Base-by-base conservation (phyloP, 1,139 yeast species). In the Yamadazyma siamensis region DNA sequence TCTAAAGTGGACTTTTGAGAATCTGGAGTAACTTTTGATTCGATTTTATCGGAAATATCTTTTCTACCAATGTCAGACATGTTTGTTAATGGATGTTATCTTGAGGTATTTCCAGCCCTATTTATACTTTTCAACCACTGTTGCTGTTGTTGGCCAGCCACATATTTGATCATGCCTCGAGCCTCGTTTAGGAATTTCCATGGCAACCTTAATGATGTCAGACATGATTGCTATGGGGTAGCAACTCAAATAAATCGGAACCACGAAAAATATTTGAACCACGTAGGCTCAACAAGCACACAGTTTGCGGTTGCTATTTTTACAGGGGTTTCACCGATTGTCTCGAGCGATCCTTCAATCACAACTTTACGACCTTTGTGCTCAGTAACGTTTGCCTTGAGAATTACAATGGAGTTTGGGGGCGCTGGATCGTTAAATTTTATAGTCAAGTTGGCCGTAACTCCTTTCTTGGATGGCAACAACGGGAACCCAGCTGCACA, bases 401-500 rank as follows among this genome's bases (percentile, higher is more conserved):
- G 60, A 18, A 85, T 66, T 7, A 88, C 75, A 4, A 82, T 75
- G 13, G 82, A 67, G 36, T 77, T 73, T 0, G 91, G 83, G 1
- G 77, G 77, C 0, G 75, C 75, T 39, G 86, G 94, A 19, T 75
- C 70, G 28, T 65, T 49, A 53, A 85, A 91, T 38, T 83, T 69
- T 12, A 91, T 67, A 11, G 73, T 62, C 26, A 91, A 62, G 29
- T 71, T 71, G 0, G 95, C 98, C 1, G 98, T 91, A 13, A 91
- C 96, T n/a, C 97, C 97, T 32, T 81, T 69, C 34, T 77, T 75
- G 33, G 80, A 77, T 1, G 98, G 97, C n/a, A 91, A 64, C 19
- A 71, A 60, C 5, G 89, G 79, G 51, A 88, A 91, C 13, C 96
- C 97, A 49, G 95, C 85, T 27, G 79, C 71, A 47, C 96, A 87